Evolutionary conservation across 2,329 filamentous ascomycete genomes (phyloP).

Genomic region (Escovopsis sp.): DNA sequence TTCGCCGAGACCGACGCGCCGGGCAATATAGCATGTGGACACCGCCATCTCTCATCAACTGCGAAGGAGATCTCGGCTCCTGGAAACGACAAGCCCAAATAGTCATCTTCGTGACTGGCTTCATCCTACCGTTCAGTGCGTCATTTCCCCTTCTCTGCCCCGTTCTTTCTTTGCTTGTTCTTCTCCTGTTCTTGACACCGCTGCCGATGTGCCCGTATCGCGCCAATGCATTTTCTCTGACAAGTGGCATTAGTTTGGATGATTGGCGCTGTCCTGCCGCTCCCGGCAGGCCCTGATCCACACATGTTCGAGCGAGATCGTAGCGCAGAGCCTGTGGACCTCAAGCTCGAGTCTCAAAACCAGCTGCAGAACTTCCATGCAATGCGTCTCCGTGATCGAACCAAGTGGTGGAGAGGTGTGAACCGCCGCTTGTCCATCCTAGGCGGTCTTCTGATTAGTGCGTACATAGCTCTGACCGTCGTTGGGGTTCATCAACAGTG

Average conservation of each 20-base stretch:
- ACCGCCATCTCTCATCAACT: constrained; percentile 55
- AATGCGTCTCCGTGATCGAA: constrained; percentile 33
- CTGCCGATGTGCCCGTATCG: neutral
- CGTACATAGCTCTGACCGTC: constrained; percentile 35
- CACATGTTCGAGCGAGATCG: constrained; percentile 35
- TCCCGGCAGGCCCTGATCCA: constrained; percentile 43
- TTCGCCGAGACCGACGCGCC: constrained; percentile 47
- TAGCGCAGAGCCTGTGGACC: constrained; percentile 25
- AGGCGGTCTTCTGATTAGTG: constrained; percentile 38
- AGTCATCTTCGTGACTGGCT: constrained; percentile 60
- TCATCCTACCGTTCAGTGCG: constrained; percentile 60
- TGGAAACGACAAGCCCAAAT: constrained; percentile 62
- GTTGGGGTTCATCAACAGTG: constrained; percentile 37
- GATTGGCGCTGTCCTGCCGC: constrained; percentile 57
- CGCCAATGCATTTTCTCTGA: constrained; percentile 11
- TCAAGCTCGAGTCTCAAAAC: constrained; percentile 20
- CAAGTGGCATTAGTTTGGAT: constrained; percentile 50
- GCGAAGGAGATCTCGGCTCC: constrained; percentile 42
- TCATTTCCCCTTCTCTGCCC: constrained; percentile 3
- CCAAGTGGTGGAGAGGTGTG: constrained; percentile 44
- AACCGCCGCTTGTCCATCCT: constrained; percentile 45
- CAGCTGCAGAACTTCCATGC: constrained; percentile 26
- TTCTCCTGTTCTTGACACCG: too few species aligned
- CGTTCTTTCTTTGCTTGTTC: too few species aligned
- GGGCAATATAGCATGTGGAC: constrained; percentile 52